Conservation (phyloP, 371 early-diverging fungal genomes). For the Mortierella sp. region DNA sequence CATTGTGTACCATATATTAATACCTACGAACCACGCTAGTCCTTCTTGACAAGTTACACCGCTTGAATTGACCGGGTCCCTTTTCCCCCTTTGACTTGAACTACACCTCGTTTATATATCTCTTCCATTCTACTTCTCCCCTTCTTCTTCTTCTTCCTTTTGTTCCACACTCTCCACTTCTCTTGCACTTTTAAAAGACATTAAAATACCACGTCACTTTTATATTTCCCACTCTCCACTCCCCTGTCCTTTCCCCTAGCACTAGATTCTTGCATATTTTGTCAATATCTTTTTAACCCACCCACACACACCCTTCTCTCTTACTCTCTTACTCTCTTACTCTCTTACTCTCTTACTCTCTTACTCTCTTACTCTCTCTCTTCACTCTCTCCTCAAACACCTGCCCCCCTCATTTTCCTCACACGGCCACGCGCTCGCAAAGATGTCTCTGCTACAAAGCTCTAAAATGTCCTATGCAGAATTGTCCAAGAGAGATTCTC, state of each 20-base stretch:
- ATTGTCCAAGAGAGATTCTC: neutral
- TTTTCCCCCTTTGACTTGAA: too few species aligned
- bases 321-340: neutral
- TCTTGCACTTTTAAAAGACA: neutral
- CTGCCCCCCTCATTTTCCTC: too few species aligned
- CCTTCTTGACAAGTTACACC: neutral
- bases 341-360: neutral
- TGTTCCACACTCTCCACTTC: neutral
- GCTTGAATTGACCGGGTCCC: neutral
- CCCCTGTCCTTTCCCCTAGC: neutral
- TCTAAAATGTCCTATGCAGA: constrained; percentile 1
- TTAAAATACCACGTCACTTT: neutral
- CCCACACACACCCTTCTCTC: too few species aligned
- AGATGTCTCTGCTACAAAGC: constrained; percentile 17
- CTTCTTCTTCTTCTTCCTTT: neutral
- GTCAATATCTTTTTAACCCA: neutral
- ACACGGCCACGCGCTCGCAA: neutral
- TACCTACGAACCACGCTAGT: too few species aligned
- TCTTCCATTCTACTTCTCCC: neutral
- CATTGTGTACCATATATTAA: too few species aligned
- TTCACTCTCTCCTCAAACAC: neutral
- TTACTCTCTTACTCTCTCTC: neutral
- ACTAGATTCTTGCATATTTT: constrained; percentile 3
- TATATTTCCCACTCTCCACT: neutral
- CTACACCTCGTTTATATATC: neutral